Conservation (phyloP, 1,284 basidiomycete species). For the Naganishia liquefaciens region DNA sequence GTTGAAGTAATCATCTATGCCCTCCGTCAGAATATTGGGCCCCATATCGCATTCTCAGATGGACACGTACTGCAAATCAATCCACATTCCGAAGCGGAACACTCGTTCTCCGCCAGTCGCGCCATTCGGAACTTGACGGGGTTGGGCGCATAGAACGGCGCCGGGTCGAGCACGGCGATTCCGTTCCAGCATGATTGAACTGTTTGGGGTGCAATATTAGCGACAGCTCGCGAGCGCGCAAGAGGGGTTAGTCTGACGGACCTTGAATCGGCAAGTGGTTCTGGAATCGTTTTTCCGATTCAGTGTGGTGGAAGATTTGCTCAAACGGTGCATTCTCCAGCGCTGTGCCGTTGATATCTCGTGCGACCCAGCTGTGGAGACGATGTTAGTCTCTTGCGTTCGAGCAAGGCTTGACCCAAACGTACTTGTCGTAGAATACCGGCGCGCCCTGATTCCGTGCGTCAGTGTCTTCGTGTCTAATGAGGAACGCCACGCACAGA, state of each 20-base stretch:
- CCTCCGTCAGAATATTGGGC: not conserved
- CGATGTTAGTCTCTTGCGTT: not conserved
- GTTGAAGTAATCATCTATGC: slow-evolving; percentile 71
- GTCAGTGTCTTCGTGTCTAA: not conserved
- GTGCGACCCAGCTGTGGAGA: slow-evolving; percentile 72
- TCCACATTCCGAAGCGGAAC: slow-evolving; percentile 88
- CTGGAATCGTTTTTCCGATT: slow-evolving; percentile 77
- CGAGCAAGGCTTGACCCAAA: not conserved
- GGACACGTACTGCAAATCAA: slow-evolving; percentile 78
- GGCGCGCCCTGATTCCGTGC: slow-evolving; percentile 62
- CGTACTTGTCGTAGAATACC: slow-evolving; percentile 86
- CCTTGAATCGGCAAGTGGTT: slow-evolving; percentile 81
- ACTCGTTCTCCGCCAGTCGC: slow-evolving; percentile 72
- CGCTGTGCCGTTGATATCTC: slow-evolving; percentile 94
- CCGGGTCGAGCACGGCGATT: slow-evolving; percentile 87
- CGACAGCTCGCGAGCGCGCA: too few species aligned
- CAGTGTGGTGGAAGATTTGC: slow-evolving; percentile 78
- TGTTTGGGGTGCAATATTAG: slow-evolving; percentile 24
- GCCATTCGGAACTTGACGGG: slow-evolving; percentile 94
- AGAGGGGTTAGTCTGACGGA: slow-evolving; percentile 32
- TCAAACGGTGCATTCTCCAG: slow-evolving; percentile 96
- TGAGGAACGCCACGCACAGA: slow-evolving; percentile 10
- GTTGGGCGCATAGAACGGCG: slow-evolving; percentile 83
- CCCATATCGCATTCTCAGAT: not conserved
- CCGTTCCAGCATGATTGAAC: slow-evolving; percentile 98